A percentile compares a stretch with the other conserved stretches of the same genome.
Conservation (phyloP, 192 early-diverging fungal species). For the Coemansia javaensis region DNA sequence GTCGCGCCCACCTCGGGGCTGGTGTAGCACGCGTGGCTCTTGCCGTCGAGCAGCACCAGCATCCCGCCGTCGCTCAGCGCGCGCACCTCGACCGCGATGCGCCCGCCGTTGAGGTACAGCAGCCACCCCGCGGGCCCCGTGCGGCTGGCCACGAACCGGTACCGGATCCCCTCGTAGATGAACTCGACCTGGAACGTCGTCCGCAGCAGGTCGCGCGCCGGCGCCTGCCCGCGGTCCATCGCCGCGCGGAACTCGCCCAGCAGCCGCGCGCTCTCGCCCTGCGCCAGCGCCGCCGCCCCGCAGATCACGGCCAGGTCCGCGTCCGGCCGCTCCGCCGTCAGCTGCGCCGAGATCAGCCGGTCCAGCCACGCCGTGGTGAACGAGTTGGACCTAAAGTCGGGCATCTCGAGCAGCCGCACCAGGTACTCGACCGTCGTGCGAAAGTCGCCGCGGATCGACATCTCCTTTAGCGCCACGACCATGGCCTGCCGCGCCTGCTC, state of each 20-base stretch:
- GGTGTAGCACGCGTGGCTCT: slow-evolving; percentile 88
- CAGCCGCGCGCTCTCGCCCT: slow-evolving; percentile 59
- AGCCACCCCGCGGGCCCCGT: slow-evolving; percentile 77
- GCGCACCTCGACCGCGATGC: slow-evolving; percentile 78
- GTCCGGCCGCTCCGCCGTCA: slow-evolving; percentile 89
- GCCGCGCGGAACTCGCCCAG: slow-evolving; percentile 70
- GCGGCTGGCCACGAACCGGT: slow-evolving; percentile 76
- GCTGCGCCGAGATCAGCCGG: slow-evolving; percentile 78
- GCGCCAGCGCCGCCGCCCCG: slow-evolving; percentile 86
- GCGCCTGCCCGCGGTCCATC: slow-evolving; percentile 91
- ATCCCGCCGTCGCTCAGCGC: slow-evolving; percentile 87
- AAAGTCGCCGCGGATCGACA: slow-evolving; percentile 98
- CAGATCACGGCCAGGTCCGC: slow-evolving; percentile 85
- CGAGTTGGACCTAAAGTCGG: slow-evolving; percentile 81
- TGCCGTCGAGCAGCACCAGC: slow-evolving; percentile 83
- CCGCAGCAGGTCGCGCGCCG: slow-evolving; percentile 65
- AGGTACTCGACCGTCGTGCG: slow-evolving; percentile 97
- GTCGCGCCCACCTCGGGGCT: slow-evolving; percentile 86
- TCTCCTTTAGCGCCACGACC: slow-evolving; percentile 95
- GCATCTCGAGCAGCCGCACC: slow-evolving; percentile 85
- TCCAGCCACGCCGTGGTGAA: slow-evolving; percentile 97
- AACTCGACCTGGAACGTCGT: slow-evolving; percentile 81
- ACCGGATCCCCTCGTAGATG: slow-evolving; percentile 88
- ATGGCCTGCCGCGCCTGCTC: slow-evolving; percentile 92
- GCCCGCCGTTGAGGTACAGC: slow-evolving; percentile 76